A percentile compares a stretch with the other conserved stretches of the same genome.
phyloP scores from a whole-genome alignment of 1,139 yeast genomes.

The Hemisphaericaspora xylanilytica region DNA sequence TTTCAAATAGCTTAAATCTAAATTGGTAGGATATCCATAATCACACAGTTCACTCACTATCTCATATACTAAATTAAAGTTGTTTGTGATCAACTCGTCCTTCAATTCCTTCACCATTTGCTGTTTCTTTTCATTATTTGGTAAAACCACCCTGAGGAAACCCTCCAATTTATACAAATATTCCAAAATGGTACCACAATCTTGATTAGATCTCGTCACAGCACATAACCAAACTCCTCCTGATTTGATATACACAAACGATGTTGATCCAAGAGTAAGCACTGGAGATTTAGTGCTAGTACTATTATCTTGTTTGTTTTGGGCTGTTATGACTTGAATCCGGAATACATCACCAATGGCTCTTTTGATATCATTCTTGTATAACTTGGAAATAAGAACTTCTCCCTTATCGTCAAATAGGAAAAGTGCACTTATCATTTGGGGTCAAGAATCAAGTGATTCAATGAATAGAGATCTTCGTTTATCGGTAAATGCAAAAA shows the following conservation, averaged over 20 bases:
- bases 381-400: constrained; percentile 73
- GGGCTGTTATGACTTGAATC: constrained; percentile 74
- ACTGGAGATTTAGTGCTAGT: constrained; percentile 70
- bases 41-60: constrained; percentile 74
- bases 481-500: too few species aligned
- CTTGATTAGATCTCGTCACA: constrained; percentile 83
- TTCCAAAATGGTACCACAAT: constrained; percentile 78
- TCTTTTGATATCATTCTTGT: constrained; percentile 60
- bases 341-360: constrained; percentile 88
- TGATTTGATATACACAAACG: constrained; percentile 76
- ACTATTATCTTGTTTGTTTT: constrained; percentile 7
- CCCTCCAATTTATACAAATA: constrained; percentile 63
- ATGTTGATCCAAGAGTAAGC: constrained; percentile 86
- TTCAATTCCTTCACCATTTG: constrained; percentile 14
- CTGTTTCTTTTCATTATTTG: constrained; percentile 11
- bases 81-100: constrained; percentile 38
- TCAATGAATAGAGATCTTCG: too few species aligned
- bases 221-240: constrained; percentile 80
- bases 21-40: constrained; percentile 77
- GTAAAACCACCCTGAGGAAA: constrained; percentile 31
- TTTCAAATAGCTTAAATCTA: constrained; percentile 49
- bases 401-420: constrained; percentile 82
- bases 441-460: too few species aligned
- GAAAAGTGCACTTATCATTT: constrained; percentile 78
- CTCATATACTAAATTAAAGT: constrained; percentile 71